Conservation (phyloP, 768 basidiomycete genomes). For the Lactifluus volemus region DNA sequence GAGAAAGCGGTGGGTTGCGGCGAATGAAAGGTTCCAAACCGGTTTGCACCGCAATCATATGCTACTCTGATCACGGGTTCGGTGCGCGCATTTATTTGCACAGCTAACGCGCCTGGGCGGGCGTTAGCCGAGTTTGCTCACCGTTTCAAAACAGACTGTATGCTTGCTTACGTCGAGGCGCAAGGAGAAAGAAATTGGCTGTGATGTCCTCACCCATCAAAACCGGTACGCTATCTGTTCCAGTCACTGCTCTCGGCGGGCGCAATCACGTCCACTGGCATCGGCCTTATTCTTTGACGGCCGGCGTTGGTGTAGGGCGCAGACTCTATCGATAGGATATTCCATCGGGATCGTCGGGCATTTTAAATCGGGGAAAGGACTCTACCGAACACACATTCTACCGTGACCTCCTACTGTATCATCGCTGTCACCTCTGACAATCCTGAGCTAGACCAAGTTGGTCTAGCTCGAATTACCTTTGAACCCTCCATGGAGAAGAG, state of each 20-base stretch:
- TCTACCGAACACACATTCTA: constrained; percentile 86
- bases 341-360: constrained; percentile 83
- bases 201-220: constrained; percentile 89
- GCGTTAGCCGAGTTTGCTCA: constrained; percentile 63
- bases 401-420: constrained; percentile 2
- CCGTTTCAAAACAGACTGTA: constrained; percentile 77
- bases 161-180: constrained; percentile 84
- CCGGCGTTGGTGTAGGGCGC: constrained; percentile 48
- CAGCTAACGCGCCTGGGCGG: too few species aligned
- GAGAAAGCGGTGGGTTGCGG: too few species aligned
- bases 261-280: neutral
- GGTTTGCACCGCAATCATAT: too few species aligned
- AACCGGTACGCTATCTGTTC: constrained; percentile 57
- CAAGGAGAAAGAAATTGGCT: constrained; percentile 82
- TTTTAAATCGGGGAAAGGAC: constrained; percentile 73
- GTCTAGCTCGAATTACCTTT: too few species aligned
- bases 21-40: too few species aligned
- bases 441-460: too few species aligned
- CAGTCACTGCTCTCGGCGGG: too few species aligned
- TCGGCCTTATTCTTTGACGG: neutral
- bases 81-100: too few species aligned
- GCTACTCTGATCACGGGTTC: too few species aligned
- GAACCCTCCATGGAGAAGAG: too few species aligned
- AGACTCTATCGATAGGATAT: constrained; percentile 81
- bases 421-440: neutral